Percentiles rank a stretch among this genome's conserved stretches.
Evolutionary conservation across 805 yeast genomes (phyloP).

Genomic region (Metschnikowia lunata): DNA sequence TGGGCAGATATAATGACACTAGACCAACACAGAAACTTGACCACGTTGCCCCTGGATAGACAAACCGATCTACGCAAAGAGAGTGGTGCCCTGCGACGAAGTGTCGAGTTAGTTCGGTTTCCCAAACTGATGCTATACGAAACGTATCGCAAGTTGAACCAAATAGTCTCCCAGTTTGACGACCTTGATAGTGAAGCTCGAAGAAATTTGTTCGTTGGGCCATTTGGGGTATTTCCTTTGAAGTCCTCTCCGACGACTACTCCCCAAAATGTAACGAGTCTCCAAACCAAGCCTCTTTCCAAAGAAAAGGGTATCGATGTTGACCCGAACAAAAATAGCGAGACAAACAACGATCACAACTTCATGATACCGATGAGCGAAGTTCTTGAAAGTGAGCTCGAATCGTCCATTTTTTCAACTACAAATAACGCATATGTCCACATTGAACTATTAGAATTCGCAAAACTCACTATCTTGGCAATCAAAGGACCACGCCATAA

Average conservation of each 20-base stretch:
- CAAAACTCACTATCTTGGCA: conserved; percentile 38
- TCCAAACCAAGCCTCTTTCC: background rate
- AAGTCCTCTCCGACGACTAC: background rate
- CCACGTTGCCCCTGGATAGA: conserved; percentile 16
- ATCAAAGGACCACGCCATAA: conserved; percentile 37
- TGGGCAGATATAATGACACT: conserved; percentile 43
- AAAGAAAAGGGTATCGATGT: background rate
- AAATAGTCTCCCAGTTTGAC: conserved; percentile 32
- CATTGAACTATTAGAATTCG: conserved; percentile 28
- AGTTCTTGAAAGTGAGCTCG: conserved; percentile 15
- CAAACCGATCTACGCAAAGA: conserved; percentile 20
- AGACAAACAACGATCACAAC: background rate
- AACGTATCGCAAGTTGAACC: conserved; percentile 37
- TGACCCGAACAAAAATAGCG: background rate
- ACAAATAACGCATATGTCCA: conserved; percentile 33
- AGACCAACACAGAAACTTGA: conserved; percentile 16
- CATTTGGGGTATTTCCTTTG: conserved; percentile 8
- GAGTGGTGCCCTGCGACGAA: conserved; percentile 40
- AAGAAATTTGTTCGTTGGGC: conserved; percentile 4
- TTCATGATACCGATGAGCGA: conserved; percentile 3
- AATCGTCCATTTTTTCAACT: conserved; percentile 21
- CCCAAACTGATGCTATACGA: conserved; percentile 31
- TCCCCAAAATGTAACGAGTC: background rate
- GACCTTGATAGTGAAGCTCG: conserved; percentile 1
- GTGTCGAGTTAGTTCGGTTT: conserved; percentile 41